Base-by-base conservation (phyloP, 306 rosid genomes). In the Sophora flavescens region DNA sequence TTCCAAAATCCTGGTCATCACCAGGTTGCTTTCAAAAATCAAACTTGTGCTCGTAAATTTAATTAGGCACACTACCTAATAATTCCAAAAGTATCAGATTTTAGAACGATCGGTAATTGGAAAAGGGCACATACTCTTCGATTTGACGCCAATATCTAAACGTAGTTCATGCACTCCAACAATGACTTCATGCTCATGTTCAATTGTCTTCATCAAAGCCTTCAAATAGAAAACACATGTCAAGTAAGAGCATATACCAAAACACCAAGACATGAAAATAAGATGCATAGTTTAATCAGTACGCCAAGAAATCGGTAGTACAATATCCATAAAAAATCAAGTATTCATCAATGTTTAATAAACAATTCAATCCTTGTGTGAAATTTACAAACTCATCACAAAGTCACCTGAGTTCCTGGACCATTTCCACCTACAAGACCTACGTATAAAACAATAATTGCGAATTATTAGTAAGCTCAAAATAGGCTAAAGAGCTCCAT, bases 101-200 rank as follows among this genome's bases (percentile, higher is more conserved):
- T 73, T 63, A 48, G 38, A 62, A 74, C 42, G 56, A 38, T 54
- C 48, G 4, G 36, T 7, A 39, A 60, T n/a, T 54, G 26, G 22
- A 67, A 58, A 74, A 39, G 47, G 77, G 47, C 11, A 71, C 97
- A 44, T 81, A 96, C 99, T 86, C 99, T 85, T 89, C 91, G 83
- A 84, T 86, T 82, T 92, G 99, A 68, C 88, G 92, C 68, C 88
- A 97, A 78, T 93, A 96, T 82, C 99, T 32, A 87, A 78, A 52
- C 98, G 97, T 18, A 96, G 98, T 91, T 96, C 99, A 75, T 96
- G 93, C 47, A 91, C 93, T 54, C 96, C 86, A 6, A 89, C 93
- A 9, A 82, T 88, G 79, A 96, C 96, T 91, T 96, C 99, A 79
- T 92, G 97, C 76, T 96, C 99, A 52, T 92, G 90, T 72, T 96